Percentiles rank a stretch among this genome's conserved stretches.
phyloP scores from a whole-genome alignment of 768 basidiomycete genomes.

The Calocybe cyanea region DNA sequence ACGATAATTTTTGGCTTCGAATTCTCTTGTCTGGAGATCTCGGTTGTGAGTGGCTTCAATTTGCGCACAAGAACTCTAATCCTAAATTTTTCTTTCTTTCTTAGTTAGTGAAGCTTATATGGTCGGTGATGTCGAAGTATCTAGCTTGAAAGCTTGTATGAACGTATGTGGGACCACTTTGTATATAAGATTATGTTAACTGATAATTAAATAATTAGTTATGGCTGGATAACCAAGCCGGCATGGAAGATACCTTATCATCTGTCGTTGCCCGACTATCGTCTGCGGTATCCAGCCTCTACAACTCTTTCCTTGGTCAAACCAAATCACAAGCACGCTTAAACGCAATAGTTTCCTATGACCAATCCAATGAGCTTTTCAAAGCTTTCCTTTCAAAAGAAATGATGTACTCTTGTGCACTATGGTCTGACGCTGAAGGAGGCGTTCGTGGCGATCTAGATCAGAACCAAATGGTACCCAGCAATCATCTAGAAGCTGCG shows the following conservation, averaged over 20 bases:
- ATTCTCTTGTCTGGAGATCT: slow-evolving; percentile 64
- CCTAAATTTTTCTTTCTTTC: too few relatives aligned
- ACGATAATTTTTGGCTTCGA: slow-evolving; percentile 66
- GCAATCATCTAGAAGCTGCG: slow-evolving; percentile 74
- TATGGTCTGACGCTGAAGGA: slow-evolving; percentile 78
- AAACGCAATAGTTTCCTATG: slow-evolving; percentile 84
- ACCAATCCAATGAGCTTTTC: slow-evolving; percentile 89
- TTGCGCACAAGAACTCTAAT: too few relatives aligned
- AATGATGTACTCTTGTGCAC: slow-evolving; percentile 94
- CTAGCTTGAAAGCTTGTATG: slow-evolving; percentile 57
- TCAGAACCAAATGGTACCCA: slow-evolving; percentile 36
- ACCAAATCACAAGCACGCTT: slow-evolving; percentile 70
- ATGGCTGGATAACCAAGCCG: slow-evolving; percentile 65
- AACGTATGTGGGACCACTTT: slow-evolving; percentile 40
- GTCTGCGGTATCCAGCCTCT: slow-evolving; percentile 55
- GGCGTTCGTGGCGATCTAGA: slow-evolving; percentile 73
- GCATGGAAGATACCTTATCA: slow-evolving; percentile 54
- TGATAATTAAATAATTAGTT: slow-evolving; percentile 34
- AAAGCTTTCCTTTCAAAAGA: slow-evolving; percentile 81
- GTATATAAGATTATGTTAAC: slow-evolving; percentile 1
- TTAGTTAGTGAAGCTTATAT: slow-evolving; percentile 73
- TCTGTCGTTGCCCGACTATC: slow-evolving; percentile 54
- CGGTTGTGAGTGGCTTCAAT: slow-evolving; percentile 46
- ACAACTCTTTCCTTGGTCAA: slow-evolving; percentile 73
- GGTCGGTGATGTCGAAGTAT: slow-evolving; percentile 65